A percentile compares a stretch with the other conserved stretches of the same genome.
phyloP scores from a whole-genome alignment of 352 stramenopile genomes.

The Globisporangium cederbergense region DNA sequence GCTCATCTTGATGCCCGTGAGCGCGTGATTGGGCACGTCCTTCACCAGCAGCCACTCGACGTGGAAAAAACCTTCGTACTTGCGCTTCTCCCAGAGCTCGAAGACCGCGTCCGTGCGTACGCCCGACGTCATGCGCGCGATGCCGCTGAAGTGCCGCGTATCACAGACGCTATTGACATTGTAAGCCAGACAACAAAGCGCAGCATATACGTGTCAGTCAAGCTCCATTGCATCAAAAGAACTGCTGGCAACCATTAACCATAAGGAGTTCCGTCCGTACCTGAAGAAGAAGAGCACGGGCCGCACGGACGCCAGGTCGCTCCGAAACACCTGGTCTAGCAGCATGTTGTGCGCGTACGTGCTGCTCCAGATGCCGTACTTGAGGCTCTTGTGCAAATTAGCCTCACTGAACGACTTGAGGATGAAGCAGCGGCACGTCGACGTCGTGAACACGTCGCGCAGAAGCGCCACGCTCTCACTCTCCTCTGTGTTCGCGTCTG shows the following conservation, averaged over 20 bases:
- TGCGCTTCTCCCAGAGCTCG: slow-evolving; percentile 76
- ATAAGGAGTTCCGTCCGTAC: slow-evolving; percentile 20
- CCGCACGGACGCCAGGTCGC: slow-evolving; percentile 57
- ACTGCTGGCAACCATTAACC: background rate
- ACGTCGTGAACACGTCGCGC: slow-evolving; percentile 50
- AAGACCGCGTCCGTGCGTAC: slow-evolving; percentile 51
- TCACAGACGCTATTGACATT: slow-evolving; percentile 49
- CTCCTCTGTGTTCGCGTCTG: slow-evolving; percentile 16
- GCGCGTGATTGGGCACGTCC: slow-evolving; percentile 78
- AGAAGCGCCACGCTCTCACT: slow-evolving; percentile 30
- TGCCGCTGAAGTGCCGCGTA: slow-evolving; percentile 73
- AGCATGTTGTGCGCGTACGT: slow-evolving; percentile 66
- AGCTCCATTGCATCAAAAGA: background rate
- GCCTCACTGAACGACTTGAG: slow-evolving; percentile 84
- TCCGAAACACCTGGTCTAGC: slow-evolving; percentile 68
- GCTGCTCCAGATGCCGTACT: slow-evolving; percentile 80
- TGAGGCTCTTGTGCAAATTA: slow-evolving; percentile 86
- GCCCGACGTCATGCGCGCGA: slow-evolving; percentile 74
- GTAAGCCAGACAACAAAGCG: too few relatives aligned
- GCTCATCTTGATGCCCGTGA: slow-evolving; percentile 74
- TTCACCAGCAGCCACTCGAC: slow-evolving; percentile 83
- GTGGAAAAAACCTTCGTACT: slow-evolving; percentile 80
- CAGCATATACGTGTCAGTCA: background rate
- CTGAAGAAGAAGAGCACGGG: slow-evolving; percentile 81
- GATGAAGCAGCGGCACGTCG: slow-evolving; percentile 77